phyloP scores from a whole-genome alignment of 805 yeast genomes.

The Tetrapisispora pingtungensis region DNA sequence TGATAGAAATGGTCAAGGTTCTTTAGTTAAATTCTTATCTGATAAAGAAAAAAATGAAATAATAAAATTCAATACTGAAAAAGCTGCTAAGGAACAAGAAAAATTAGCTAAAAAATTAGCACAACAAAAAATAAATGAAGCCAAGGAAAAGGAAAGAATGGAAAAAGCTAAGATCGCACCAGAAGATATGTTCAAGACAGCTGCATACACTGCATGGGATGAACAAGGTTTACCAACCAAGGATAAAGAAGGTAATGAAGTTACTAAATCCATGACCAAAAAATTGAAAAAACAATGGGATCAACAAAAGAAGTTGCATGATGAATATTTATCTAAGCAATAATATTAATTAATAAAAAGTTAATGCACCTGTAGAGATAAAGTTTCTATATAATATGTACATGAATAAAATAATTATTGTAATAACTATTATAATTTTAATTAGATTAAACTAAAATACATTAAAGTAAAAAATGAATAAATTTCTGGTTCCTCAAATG shows the following conservation, averaged over 20 bases:
- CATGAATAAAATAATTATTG: too few relatives aligned
- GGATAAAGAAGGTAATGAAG: conserved; percentile 67
- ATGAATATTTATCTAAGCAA: conserved; percentile 39
- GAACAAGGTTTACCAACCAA: conserved; percentile 73
- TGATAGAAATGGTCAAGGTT: conserved; percentile 74
- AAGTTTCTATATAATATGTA: too few relatives aligned
- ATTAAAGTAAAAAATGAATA: too few relatives aligned
- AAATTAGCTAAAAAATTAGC: conserved; percentile 39
- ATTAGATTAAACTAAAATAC: background rate
- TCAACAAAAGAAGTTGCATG: conserved; percentile 72
- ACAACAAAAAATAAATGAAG: conserved; percentile 44
- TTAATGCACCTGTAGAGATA: too few relatives aligned
- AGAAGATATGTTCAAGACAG: conserved; percentile 57
- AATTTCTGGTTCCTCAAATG: too few relatives aligned
- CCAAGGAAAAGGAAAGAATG: conserved; percentile 50
- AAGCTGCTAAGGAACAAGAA: conserved; percentile 36
- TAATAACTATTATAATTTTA: background rate
- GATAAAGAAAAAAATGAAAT: conserved; percentile 60
- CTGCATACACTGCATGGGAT: conserved; percentile 69
- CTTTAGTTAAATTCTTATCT: conserved; percentile 73
- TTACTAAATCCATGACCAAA: conserved; percentile 77
- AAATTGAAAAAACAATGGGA: conserved; percentile 71
- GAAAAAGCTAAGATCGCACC: conserved; percentile 67
- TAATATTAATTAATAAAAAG: background rate
- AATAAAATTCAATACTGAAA: conserved; percentile 43